phyloP scores from a whole-genome alignment of 2,329 filamentous ascomycete genomes.

The Monosporascus ibericus region DNA sequence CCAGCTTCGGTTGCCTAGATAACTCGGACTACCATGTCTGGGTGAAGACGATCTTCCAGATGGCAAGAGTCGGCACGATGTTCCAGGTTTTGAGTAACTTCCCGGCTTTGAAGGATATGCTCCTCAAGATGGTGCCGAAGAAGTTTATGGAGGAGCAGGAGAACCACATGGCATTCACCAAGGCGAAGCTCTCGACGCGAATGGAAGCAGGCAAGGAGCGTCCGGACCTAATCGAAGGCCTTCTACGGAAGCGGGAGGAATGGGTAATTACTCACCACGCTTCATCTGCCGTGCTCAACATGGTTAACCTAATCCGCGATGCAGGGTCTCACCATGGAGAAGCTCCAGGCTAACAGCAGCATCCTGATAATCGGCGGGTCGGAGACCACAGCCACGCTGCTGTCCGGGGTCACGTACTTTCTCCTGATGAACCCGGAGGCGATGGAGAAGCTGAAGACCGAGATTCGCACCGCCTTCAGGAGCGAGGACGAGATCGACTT shows the following conservation, averaged over 20 bases:
- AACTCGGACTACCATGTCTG: constrained; percentile 8
- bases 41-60: constrained; percentile 10
- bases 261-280: neutral
- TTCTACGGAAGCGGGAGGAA: neutral
- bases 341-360: constrained; percentile 2
- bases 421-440: constrained; percentile 26
- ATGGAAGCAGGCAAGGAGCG: neutral
- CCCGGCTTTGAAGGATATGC: neutral
- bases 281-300: neutral
- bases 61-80: neutral
- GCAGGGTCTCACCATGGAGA: constrained; percentile 1
- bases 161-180: neutral
- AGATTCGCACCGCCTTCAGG: constrained; percentile 32
- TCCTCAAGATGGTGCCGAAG: neutral
- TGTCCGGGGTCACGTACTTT: constrained; percentile 35
- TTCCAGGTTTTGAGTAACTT: neutral
- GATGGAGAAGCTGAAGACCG: constrained; percentile 26
- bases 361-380: constrained; percentile 27
- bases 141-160: neutral
- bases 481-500: constrained; percentile 31
- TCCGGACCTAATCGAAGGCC: neutral
- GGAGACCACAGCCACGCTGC: constrained; percentile 39
- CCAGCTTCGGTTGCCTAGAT: constrained; percentile 11
- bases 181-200: neutral
- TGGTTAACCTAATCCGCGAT: neutral